These are phyloP conservation scores for Periconia digitata DNA, from an alignment of 2,329 filamentous ascomycete genomes.

Conservation along the genomic window DNA sequence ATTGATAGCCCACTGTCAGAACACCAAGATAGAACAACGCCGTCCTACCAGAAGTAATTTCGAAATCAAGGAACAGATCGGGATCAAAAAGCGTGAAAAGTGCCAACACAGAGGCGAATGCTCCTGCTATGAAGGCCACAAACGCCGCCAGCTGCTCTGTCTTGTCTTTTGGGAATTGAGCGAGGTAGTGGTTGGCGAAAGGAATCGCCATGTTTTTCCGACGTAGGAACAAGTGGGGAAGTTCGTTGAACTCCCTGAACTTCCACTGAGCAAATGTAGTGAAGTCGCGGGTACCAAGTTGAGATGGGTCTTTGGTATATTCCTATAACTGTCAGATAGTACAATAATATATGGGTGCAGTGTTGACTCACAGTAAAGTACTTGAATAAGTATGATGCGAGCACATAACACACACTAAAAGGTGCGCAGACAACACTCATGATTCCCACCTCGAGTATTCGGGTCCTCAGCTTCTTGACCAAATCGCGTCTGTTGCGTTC, in stretches of 20 bases:
- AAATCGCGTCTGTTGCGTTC: conserved; percentile 77
- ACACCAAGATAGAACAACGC: conserved; percentile 88
- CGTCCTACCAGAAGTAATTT: conserved; percentile 84
- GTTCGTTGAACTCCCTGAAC: conserved; percentile 96
- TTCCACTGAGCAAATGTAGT: conserved; percentile 97
- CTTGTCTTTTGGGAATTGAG: conserved; percentile 96
- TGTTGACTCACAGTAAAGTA: conserved; percentile 76
- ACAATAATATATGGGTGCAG: not conserved
- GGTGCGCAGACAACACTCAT: conserved; percentile 87
- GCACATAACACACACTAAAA: conserved; percentile 80
- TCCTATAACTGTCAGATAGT: conserved; percentile 57
- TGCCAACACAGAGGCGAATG: conserved; percentile 81
- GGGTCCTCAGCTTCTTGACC: conserved; percentile 73
- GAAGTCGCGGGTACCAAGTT: conserved; percentile 85
- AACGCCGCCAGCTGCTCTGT: conserved; percentile 83
- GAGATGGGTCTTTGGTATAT: conserved; percentile 89
- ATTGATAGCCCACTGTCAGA: conserved; percentile 79
- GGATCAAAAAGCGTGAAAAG: conserved; percentile 85
- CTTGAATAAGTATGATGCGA: conserved; percentile 89
- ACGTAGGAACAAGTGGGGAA: conserved; percentile 87
- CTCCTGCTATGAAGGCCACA: conserved; percentile 83
- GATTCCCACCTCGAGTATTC: conserved; percentile 80
- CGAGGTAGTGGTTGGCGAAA: conserved; percentile 87
- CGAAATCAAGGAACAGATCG: conserved; percentile 87
- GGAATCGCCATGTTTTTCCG: conserved; percentile 93